phyloP scores from a whole-genome alignment of 768 basidiomycete species.

The Pleurotus ostreatus region DNA sequence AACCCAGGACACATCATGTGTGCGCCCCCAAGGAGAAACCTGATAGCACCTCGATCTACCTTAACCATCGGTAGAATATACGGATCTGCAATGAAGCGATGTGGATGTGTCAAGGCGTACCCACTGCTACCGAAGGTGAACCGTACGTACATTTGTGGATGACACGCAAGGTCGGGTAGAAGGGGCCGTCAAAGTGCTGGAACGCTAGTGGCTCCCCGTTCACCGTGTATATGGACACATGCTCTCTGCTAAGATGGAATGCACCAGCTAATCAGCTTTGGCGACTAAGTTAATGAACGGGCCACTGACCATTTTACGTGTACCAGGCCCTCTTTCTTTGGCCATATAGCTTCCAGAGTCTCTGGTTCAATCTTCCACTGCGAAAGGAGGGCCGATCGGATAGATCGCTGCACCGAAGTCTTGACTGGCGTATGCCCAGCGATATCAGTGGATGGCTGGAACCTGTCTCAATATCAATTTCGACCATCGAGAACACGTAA shows the following conservation, averaged over 20 bases:
- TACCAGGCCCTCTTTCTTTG: conserved; percentile 94
- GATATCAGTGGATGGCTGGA: conserved; percentile 74
- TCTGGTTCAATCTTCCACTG: conserved; percentile 83
- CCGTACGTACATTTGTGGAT: conserved; percentile 81
- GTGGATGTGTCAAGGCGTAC: background rate
- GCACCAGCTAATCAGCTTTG: background rate
- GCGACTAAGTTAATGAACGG: conserved; percentile 2
- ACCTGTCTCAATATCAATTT: conserved; percentile 37
- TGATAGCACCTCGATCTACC: conserved; percentile 96
- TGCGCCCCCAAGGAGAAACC: conserved; percentile 90
- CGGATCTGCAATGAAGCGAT: conserved; percentile 59
- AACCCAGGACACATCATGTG: conserved; percentile 98
- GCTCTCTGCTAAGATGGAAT: conserved; percentile 70
- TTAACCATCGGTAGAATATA: conserved; percentile 83
- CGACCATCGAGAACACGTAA: background rate
- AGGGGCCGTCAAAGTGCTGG: conserved; percentile 94
- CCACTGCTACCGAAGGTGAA: conserved; percentile 6
- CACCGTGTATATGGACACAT: conserved; percentile 89
- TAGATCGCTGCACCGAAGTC: conserved; percentile 87
- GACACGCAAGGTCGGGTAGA: conserved; percentile 83
- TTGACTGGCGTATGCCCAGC: conserved; percentile 89
- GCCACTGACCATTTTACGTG: conserved; percentile 87
- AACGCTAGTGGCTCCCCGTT: conserved; percentile 87
- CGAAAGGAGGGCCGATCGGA: conserved; percentile 73
- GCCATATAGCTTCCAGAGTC: conserved; percentile 90